Conservation (phyloP, 345 rosid species). For the Rhizophora apiculata region DNA sequence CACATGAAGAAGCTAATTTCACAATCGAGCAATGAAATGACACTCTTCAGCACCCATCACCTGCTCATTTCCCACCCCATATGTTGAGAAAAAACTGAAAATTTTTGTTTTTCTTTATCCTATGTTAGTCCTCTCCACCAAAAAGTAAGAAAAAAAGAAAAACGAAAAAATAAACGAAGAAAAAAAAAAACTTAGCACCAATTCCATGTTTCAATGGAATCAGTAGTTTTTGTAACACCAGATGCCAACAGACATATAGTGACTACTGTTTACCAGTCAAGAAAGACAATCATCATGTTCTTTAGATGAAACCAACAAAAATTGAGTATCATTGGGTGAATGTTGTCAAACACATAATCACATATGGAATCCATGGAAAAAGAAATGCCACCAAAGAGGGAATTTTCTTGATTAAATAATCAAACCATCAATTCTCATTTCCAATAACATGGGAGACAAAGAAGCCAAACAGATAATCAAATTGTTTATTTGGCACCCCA, state of each 20-base stretch:
- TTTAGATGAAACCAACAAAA: slow-evolving; percentile 1
- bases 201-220: slow-evolving; percentile 1
- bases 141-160: too few relatives aligned
- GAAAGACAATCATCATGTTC: neutral
- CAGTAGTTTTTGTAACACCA: neutral
- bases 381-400: slow-evolving; percentile 2
- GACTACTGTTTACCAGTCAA: slow-evolving; percentile 1
- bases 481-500: neutral
- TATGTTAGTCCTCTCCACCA: too few relatives aligned
- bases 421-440: slow-evolving; percentile 9
- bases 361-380: neutral
- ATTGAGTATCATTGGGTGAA: neutral
- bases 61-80: slow-evolving; percentile 72
- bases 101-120: neutral
- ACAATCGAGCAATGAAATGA: slow-evolving; percentile 75
- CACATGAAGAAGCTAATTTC: slow-evolving; percentile 88
- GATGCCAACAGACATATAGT: neutral
- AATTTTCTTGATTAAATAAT: slow-evolving; percentile 5
- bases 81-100: slow-evolving; percentile 11
- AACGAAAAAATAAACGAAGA: too few relatives aligned
- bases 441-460: slow-evolving; percentile 11
- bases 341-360: slow-evolving; percentile 6
- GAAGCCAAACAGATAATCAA: slow-evolving; percentile 12
- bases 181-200: neutral
- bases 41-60: slow-evolving; percentile 58